phyloP scores from a whole-genome alignment of 345 rosid species.

The Linum tenue region DNA sequence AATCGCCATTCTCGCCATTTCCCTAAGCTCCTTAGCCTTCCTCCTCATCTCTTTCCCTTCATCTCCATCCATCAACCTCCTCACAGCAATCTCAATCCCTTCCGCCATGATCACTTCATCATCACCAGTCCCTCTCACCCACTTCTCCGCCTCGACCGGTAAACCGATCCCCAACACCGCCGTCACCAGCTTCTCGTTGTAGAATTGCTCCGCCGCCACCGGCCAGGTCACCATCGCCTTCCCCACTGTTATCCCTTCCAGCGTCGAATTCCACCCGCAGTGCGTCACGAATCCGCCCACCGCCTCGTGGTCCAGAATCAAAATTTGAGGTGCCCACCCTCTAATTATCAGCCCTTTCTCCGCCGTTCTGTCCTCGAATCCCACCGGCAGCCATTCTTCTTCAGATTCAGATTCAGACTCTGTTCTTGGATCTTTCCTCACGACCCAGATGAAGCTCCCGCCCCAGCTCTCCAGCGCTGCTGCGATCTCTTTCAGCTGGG shows the following conservation, averaged over 20 bases:
- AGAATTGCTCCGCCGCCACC: conserved; percentile 25
- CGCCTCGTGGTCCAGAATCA: conserved; percentile 31
- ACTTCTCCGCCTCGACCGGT: conserved; percentile 8
- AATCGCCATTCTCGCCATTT: conserved; percentile 23
- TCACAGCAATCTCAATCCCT: conserved; percentile 32
- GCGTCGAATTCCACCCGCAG: conserved; percentile 34
- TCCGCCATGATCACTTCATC: conserved; percentile 22
- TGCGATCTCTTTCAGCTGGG: conserved; percentile 3
- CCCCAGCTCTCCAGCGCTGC: not conserved
- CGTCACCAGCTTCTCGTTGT: conserved; percentile 30
- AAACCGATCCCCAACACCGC: conserved; percentile 21
- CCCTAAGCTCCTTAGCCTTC: conserved; percentile 14
- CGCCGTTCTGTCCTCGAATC: conserved; percentile 13
- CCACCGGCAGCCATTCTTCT: conserved; percentile 14
- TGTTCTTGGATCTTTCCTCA: conserved; percentile 12
- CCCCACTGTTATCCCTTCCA: conserved; percentile 28
- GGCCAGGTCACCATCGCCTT: conserved; percentile 41
- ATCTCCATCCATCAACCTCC: conserved; percentile 34
- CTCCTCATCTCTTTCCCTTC: conserved; percentile 33
- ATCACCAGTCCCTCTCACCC: conserved; percentile 17
- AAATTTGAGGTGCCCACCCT: conserved; percentile 31
- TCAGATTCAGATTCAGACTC: conserved; percentile 33
- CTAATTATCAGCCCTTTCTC: conserved; percentile 17
- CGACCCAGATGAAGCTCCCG: conserved; percentile 45
- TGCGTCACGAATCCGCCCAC: conserved; percentile 33